A percentile compares a stretch with the other conserved stretches of the same genome.
Evolutionary conservation across 768 basidiomycete species (phyloP).

Genomic region (Mrakia hoshinonis): DNA sequence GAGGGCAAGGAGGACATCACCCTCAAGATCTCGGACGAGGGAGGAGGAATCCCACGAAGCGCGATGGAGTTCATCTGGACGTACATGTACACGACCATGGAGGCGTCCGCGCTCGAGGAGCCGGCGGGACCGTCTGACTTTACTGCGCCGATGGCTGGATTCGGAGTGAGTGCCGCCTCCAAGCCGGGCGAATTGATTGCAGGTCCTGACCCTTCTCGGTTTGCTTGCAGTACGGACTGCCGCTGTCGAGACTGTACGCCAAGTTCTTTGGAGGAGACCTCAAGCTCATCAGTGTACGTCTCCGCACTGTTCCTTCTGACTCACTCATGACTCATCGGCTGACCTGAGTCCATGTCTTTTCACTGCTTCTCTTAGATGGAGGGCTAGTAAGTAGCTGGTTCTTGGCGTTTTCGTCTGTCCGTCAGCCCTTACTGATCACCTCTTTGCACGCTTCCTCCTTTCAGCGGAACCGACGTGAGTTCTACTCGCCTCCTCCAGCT

Average conservation of each 20-base stretch:
- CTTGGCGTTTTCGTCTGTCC: background rate
- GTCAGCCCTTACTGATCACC: conserved; percentile 50
- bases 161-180: conserved; percentile 35
- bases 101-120: conserved; percentile 49
- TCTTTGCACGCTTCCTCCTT: conserved; percentile 82
- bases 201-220: no score
- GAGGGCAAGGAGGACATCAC: conserved; percentile 44
- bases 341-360: no score
- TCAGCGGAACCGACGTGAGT: conserved; percentile 41
- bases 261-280: conserved; percentile 86
- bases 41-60: conserved; percentile 76
- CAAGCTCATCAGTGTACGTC: conserved; percentile 53
- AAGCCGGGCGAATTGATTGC: no score
- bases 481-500: background rate
- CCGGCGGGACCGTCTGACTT: conserved; percentile 56
- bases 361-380: no score
- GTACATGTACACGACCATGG: conserved; percentile 57
- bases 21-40: conserved; percentile 97
- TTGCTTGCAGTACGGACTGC: conserved; percentile 63
- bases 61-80: conserved; percentile 70
- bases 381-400: background rate
- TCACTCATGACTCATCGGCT: background rate
- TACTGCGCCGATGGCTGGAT: conserved; percentile 96
- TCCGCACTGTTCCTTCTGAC: background rate
- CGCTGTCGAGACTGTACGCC: conserved; percentile 86